Conservation (phyloP, 768 basidiomycete species). For the Calocybe gangraenosa region DNA sequence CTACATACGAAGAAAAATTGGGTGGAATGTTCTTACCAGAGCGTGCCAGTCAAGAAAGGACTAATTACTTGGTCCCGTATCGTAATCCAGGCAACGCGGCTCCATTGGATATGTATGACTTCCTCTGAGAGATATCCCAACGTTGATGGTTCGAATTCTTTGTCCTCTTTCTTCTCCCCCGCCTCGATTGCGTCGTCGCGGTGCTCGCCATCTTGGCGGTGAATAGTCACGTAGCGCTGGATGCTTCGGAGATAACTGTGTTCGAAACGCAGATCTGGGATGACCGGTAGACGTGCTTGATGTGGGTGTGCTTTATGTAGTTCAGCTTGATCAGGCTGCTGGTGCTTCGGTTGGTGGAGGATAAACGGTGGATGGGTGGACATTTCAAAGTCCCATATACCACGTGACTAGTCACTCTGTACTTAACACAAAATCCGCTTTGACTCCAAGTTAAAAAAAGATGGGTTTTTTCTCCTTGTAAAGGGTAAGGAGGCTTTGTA, state of each 20-base stretch:
- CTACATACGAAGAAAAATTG: not conserved
- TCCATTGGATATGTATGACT: constrained; percentile 51
- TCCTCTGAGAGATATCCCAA: constrained; percentile 19
- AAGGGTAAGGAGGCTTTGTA: too few relatives aligned
- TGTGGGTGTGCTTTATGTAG: constrained; percentile 15
- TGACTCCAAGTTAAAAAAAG: too few relatives aligned
- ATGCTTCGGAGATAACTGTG: constrained; percentile 65
- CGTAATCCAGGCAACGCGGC: constrained; percentile 57
- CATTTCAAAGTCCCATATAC: not conserved
- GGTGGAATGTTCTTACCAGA: constrained; percentile 45
- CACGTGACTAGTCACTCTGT: too few relatives aligned
- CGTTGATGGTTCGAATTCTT: not conserved
- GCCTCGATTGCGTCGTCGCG: constrained; percentile 21
- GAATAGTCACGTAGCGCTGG: constrained; percentile 44
- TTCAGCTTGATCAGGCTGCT: constrained; percentile 9
- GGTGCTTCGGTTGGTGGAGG: constrained; percentile 22
- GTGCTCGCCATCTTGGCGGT: constrained; percentile 3
- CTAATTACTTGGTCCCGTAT: constrained; percentile 64
- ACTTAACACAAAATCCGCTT: too few relatives aligned
- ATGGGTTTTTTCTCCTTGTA: too few relatives aligned
- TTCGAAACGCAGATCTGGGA: constrained; percentile 78
- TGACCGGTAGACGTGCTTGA: constrained; percentile 43
- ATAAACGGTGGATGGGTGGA: constrained; percentile 14
- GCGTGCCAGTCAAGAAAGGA: constrained; percentile 61
- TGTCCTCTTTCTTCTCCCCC: constrained; percentile 26